phyloP scores from a whole-genome alignment of 108 stramenopile genomes.

The Cyclostephanos tholiformis region DNA sequence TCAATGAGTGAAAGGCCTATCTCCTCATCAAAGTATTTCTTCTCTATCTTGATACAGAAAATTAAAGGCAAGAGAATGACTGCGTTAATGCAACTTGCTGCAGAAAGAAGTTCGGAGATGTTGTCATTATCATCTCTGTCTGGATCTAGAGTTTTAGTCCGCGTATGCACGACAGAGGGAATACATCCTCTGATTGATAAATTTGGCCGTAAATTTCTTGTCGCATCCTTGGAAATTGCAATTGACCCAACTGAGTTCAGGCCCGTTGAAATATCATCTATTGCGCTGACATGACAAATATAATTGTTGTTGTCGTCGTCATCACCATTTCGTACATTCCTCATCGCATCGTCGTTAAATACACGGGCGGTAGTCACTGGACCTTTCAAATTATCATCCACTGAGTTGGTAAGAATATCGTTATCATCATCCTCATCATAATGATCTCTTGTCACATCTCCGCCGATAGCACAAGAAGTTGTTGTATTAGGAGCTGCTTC shows the following conservation, averaged over 20 bases:
- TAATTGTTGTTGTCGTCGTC: neutral
- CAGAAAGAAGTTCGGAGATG: conserved; percentile 29
- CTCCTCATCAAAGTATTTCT: conserved; percentile 21
- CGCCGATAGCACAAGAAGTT: neutral
- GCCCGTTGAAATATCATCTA: neutral
- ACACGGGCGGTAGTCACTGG: neutral
- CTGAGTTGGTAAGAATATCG: too few relatives aligned
- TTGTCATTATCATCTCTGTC: conserved; percentile 17
- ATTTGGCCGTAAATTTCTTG: neutral
- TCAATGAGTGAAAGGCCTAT: conserved; percentile 32
- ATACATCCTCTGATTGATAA: neutral
- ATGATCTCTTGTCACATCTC: neutral
- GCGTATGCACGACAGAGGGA: neutral
- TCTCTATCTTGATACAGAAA: conserved; percentile 9
- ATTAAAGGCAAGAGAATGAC: conserved; percentile 10
- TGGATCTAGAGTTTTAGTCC: conserved; percentile 9
- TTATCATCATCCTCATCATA: too few relatives aligned
- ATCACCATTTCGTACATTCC: neutral
- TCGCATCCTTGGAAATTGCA: neutral
- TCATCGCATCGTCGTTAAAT: neutral
- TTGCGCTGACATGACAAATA: neutral
- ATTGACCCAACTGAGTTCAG: neutral
- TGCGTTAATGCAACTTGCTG: conserved; percentile 23
- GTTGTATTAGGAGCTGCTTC: neutral
- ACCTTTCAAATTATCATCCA: neutral